A percentile compares a stretch with the other conserved stretches of the same genome.
phyloP scores from a whole-genome alignment of 2,329 filamentous ascomycete genomes.

The Plenodomus lindquistii region DNA sequence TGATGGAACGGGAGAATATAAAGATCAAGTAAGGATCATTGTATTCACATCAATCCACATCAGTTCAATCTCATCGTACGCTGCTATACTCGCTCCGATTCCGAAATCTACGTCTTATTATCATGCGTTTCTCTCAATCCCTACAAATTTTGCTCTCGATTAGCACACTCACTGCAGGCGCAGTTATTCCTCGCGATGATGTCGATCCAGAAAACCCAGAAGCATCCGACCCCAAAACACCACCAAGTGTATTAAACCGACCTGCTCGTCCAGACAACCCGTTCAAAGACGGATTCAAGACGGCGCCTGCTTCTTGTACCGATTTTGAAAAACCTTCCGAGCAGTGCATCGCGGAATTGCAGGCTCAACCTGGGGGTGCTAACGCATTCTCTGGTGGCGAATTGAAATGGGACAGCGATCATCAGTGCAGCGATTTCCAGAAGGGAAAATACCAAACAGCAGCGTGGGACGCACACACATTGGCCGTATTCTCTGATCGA shows the following conservation, averaged over 20 bases:
- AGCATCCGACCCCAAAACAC: constrained; percentile 8
- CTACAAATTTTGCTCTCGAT: background rate
- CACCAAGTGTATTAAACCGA: constrained; percentile 7
- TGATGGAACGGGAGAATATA: too few relatives aligned
- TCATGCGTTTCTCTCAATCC: background rate
- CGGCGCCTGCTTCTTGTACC: constrained; percentile 8
- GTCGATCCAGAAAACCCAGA: constrained; percentile 7
- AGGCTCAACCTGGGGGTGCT: constrained; percentile 9
- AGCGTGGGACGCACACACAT: constrained; percentile 10
- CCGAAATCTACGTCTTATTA: too few relatives aligned
- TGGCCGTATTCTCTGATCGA: constrained; percentile 4
- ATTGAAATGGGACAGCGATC: constrained; percentile 11
- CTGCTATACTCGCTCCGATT: too few relatives aligned
- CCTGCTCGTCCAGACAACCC: constrained; percentile 1
- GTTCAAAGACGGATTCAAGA: constrained; percentile 6
- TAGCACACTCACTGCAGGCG: background rate
- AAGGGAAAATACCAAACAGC: constrained; percentile 6
- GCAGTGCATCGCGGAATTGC: constrained; percentile 10
- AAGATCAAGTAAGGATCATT: too few relatives aligned
- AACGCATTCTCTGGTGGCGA: constrained; percentile 11
- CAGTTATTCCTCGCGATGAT: constrained; percentile 1
- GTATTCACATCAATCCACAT: too few relatives aligned
- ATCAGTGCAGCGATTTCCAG: constrained; percentile 6
- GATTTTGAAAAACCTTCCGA: constrained; percentile 10
- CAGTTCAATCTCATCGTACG: too few relatives aligned